Base-by-base conservation (phyloP, 1,284 basidiomycete genomes). In the Somion occarium region DNA sequence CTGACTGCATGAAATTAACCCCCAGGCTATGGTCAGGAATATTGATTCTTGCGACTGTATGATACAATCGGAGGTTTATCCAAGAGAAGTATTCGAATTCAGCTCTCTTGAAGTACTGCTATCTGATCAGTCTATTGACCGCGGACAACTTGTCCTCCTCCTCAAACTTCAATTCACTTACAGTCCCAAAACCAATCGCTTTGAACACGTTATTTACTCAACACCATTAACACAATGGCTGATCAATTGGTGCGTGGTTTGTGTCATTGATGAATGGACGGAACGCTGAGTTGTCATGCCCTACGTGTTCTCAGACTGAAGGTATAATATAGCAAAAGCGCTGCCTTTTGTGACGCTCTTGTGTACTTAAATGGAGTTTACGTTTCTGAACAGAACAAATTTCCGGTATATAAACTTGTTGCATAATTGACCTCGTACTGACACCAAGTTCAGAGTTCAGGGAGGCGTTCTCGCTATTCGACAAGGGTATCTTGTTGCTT, bases 401-500 rank as follows among this genome's bases (percentile, higher is more conserved):
- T 59, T 81, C 85, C 61, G 86, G 85, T 85, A 63, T 48, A 73
- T n/a, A n/a, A n/a, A n/a, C n/a, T n/a, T n/a, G n/a, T n/a, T n/a
- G n/a, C n/a, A n/a, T n/a, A n/a, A n/a, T n/a, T n/a, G n/a, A 23
- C 60, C 60, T 45, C 27, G 7, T 62, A 42, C 27, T 41, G 22
- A 43, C 19, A 15, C 23, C 5, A 19, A 23, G 50, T 56, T 15
- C 67, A 88, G 86, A 88, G 69, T 85, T 83, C 73, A 83, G 95
- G 80, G 93, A 93, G 77, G 92, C 91, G 48, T 95, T 96, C 76
- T 92, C 90, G 58, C 80, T 94, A 24, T 95, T 95, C 68, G 93
- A 95, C 75, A 93, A 91, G 74, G 90, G 90, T 91, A 55, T 59
- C 78, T 69, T 4, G 44, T 53, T 39, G 44, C 26, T 52, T 18